Conservation (phyloP, 345 rosid genomes). For the Populus tremula region DNA sequence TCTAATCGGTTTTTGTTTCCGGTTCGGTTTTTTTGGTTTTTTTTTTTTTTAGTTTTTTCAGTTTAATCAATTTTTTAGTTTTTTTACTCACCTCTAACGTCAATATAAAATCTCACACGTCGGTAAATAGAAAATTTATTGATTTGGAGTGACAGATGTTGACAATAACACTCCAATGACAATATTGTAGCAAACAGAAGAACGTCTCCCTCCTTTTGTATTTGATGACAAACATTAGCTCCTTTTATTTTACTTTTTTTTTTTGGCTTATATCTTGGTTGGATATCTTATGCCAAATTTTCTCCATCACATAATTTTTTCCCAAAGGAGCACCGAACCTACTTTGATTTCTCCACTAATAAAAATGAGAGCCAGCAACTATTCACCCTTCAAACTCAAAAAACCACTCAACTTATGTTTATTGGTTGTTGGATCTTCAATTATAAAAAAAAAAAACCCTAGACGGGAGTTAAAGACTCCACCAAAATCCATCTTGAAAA, state of each 20-base stretch:
- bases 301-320: neutral
- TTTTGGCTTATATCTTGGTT: neutral
- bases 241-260: too few species aligned
- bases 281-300: neutral
- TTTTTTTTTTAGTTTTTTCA: too few species aligned
- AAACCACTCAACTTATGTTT: neutral
- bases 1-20: too few species aligned
- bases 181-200: too few species aligned
- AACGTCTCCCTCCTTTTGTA: too few species aligned
- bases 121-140: neutral
- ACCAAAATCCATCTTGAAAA: neutral
- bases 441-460: too few species aligned
- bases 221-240: too few species aligned
- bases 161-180: too few species aligned
- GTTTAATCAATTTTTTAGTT: too few species aligned
- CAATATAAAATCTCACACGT: neutral
- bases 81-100: too few species aligned
- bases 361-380: constrained; percentile 2
- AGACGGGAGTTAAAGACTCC: neutral
- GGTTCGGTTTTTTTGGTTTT: too few species aligned
- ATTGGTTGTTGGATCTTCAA: constrained; percentile 13
- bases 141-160: neutral
- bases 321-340: constrained; percentile 10
- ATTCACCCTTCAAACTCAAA: constrained; percentile 18
- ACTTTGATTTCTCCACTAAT: constrained; percentile 12